Evolutionary conservation across 768 basidiomycete species (phyloP).

Genomic region (Lactarius hengduanensis): DNA sequence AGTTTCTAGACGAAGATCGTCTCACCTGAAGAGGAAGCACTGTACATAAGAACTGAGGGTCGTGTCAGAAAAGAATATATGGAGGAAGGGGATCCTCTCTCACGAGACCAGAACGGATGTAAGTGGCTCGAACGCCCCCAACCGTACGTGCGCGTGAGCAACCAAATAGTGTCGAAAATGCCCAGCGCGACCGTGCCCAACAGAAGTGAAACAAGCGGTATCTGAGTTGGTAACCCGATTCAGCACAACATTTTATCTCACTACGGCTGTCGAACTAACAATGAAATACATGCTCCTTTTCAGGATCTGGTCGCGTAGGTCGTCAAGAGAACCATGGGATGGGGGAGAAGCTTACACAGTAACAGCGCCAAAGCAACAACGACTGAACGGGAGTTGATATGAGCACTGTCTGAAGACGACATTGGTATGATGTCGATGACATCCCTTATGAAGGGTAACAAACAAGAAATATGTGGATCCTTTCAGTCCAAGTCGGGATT

Average conservation of each 20-base stretch:
- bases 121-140: too few species aligned
- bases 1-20: neutral
- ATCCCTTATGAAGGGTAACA: neutral
- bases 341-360: neutral
- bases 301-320: neutral
- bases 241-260: neutral
- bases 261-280: neutral
- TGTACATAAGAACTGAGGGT: constrained; percentile 2
- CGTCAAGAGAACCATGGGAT: neutral
- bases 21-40: constrained; percentile 8
- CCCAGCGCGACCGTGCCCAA: constrained; percentile 1
- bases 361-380: constrained; percentile 14
- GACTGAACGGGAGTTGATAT: constrained; percentile 12
- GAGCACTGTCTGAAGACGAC: constrained; percentile 2
- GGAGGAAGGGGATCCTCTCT: neutral
- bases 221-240: neutral
- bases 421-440: neutral
- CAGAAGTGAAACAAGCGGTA: constrained; percentile 2
- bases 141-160: neutral
- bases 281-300: constrained; percentile 4
- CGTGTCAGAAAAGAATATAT: neutral
- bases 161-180: neutral
- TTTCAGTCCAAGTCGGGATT: neutral
- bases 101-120: neutral
- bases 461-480: constrained; percentile 3